Base-by-base conservation (phyloP, 1,284 basidiomycete genomes). In the Hemileia vastatrix region DNA sequence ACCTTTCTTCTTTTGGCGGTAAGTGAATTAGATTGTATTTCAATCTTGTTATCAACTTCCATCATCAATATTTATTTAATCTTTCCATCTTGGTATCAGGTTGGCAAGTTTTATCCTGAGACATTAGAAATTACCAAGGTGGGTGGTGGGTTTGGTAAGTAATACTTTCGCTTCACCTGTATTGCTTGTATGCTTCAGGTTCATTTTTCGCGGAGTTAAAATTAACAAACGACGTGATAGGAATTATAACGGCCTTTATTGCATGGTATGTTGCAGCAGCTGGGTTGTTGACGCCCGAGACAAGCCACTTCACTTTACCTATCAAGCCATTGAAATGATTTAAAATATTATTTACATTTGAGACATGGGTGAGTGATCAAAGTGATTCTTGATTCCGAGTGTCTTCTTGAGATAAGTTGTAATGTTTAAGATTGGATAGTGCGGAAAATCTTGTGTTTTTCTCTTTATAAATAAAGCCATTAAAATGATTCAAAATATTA, bases 121-220 rank as follows among this genome's bases (percentile, higher is more conserved):
- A 33, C 68, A 4, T 64, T 56, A 8, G 65, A 52, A 2, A 64
- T 73, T 19, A 67, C 70, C 72, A 86, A 83, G 70, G 86, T 85
- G 2, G 90, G 88, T 49, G 90, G 90, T 57, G 82, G 76, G 1
- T 76, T 89, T 32, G 90, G 90, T 58, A 48, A 57, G 61, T 45
- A 1, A 15, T 53, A 18, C 19, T 60, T 36, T n/a, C 44, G 45
- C 15, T 4, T 23, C 33, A 53, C 19, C 45, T 68, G 13, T n/a
- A 6, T 45, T 24, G n/a, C 40, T 21, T 53, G 13, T 21, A 3
- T 31, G 13, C 32, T 15, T 45, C 18, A 36, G 13, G 8, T 19
- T 47, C 19, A 13, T 23, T 23, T 19, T 61, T 52, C 6, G 18
- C 9, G 5, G 6, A 4, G n/a, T 11, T 4, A 19, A 19, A 19